A percentile compares a stretch with the other conserved stretches of the same genome.
phyloP scores from a whole-genome alignment of 495 filamentous ascomycete species.

The Neurospora hispaniola region DNA sequence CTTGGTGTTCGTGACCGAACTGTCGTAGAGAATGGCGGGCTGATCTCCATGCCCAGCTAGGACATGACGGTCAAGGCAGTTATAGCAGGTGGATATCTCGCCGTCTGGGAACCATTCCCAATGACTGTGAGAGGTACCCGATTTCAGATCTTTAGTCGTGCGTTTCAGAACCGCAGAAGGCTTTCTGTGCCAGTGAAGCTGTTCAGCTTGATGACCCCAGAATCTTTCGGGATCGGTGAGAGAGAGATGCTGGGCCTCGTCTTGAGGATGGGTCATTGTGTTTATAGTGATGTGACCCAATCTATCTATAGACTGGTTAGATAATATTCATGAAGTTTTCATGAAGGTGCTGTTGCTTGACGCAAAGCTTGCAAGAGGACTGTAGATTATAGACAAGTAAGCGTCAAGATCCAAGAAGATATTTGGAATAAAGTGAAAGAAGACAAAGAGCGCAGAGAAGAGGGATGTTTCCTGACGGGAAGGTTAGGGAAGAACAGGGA shows the following conservation, averaged over 20 bases:
- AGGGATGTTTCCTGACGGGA: background rate
- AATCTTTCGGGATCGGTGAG: constrained; percentile 56
- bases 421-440: background rate
- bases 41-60: constrained; percentile 57
- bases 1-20: constrained; percentile 69
- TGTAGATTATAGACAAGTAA: background rate
- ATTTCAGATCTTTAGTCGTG: constrained; percentile 31
- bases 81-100: constrained; percentile 81
- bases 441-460: background rate
- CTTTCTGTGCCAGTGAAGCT: constrained; percentile 70
- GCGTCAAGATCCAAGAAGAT: background rate
- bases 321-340: background rate
- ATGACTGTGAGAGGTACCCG: constrained; percentile 34
- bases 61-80: constrained; percentile 85
- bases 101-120: constrained; percentile 86
- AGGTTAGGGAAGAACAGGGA: background rate
- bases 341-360: background rate
- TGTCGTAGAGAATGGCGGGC: constrained; percentile 79
- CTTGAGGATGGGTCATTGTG: constrained; percentile 32
- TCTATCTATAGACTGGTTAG: background rate
- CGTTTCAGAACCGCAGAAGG: constrained; percentile 40
- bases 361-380: background rate
- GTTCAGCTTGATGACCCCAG: constrained; percentile 64
- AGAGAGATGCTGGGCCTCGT: constrained; percentile 42
- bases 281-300: background rate